phyloP scores from a whole-genome alignment of 805 yeast species.

The Ogataea paradorogensis region DNA sequence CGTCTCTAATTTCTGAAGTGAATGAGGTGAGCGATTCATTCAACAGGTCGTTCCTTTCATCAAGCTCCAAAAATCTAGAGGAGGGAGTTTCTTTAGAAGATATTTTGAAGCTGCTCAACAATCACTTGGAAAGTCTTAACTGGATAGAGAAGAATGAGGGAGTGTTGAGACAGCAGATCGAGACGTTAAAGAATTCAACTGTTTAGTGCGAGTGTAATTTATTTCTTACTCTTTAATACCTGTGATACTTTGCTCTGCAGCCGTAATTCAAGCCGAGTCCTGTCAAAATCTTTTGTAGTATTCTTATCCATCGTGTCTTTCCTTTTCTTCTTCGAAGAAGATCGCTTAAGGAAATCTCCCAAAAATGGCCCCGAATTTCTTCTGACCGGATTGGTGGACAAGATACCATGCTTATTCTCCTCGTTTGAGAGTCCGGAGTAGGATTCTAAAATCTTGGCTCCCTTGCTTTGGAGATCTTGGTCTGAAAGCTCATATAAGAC shows the following conservation, averaged over 20 bases:
- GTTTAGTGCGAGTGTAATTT: background rate
- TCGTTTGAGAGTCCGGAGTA: constrained; percentile 25
- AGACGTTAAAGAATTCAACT: constrained; percentile 29
- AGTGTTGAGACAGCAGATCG: constrained; percentile 64
- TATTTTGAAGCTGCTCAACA: constrained; percentile 76
- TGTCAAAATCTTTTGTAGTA: constrained; percentile 37
- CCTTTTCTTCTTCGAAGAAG: background rate
- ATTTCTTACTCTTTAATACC: constrained; percentile 21
- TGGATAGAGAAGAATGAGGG: constrained; percentile 78
- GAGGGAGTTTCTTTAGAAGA: constrained; percentile 50
- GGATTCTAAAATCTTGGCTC: constrained; percentile 17
- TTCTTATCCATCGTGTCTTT: background rate
- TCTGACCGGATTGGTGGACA: constrained; percentile 18
- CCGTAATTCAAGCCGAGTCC: constrained; percentile 47
- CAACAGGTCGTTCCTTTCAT: constrained; percentile 52
- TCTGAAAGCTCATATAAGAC: constrained; percentile 15
- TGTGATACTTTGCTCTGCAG: constrained; percentile 44
- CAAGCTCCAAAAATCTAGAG: constrained; percentile 23
- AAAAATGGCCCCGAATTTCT: constrained; percentile 9
- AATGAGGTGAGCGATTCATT: constrained; percentile 80
- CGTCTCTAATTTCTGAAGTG: constrained; percentile 74
- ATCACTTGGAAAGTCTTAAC: constrained; percentile 85
- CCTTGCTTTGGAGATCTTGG: constrained; percentile 11
- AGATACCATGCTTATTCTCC: constrained; percentile 15
- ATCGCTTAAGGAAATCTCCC: constrained; percentile 12